Evolutionary conservation across 768 basidiomycete species (phyloP), one percentile per base, ranked within the genome.

Genomic region (Auricularia auricula-judae): DNA sequence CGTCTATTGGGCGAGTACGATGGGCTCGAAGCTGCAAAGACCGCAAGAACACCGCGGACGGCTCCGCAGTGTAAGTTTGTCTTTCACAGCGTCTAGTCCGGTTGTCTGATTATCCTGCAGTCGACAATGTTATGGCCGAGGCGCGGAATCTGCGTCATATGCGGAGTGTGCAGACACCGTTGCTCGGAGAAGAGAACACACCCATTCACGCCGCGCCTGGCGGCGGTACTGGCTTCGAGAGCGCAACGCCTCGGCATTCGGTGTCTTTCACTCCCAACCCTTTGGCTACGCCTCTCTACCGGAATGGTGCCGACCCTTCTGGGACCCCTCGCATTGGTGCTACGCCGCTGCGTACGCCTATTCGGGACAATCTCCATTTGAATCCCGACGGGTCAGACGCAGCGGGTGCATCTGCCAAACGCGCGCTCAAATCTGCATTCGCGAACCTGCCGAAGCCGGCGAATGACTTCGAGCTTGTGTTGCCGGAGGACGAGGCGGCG

Each of bases 171-270:
- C 95, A 98, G 76, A 99, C 97, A 0, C 97, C 97, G 16, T 80
- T 99, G 1, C 82, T 98, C 12, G 97, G 97, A 3, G 93, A 98
- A 61, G 96, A 98, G 76, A 99, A 99, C 74, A 98, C 97, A 0
- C 97, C 95, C 12, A 74, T 98, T 60, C 96, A 95, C 72, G 75
- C 78, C 5, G 80, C 80, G 1, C 79, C 85, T 23, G 83, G 80
- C n/a, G 88, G 86, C 14, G 91, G 92, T 12, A 93, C 93, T 5
- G 97, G 97, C 2, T 99, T 93, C 72, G 94, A 94, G 73, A 83
- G 94, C 56, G 96, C 94, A 0, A 98, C 96, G 3, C 97, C 97
- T n/a, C 87, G 84, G 23, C 93, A 93, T 69, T 86, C 87, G 68
- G 87, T 91, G 35, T 83, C 91, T 0, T 93, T 95, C 67, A 99